Percentiles rank a stretch among this genome's conserved stretches.
phyloP scores from a whole-genome alignment of 805 yeast species.

The Candida germanica region DNA sequence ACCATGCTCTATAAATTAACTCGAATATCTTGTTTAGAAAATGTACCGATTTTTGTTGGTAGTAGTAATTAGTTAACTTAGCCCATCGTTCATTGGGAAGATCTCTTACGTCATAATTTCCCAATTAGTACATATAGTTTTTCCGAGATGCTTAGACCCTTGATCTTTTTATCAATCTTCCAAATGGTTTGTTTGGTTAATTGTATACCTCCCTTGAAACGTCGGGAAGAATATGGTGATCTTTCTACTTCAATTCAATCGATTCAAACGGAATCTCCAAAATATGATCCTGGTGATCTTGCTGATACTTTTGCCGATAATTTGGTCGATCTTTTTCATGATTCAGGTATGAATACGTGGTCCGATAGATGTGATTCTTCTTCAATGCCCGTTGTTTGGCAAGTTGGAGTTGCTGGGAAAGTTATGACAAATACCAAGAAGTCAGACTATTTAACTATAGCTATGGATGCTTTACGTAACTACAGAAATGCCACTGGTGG shows the following conservation, averaged over 20 bases:
- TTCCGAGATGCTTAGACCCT: too few relatives aligned
- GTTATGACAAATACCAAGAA: conserved; percentile 15
- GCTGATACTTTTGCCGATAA: conserved; percentile 4
- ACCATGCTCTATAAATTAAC: too few relatives aligned
- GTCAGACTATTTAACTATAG: conserved; percentile 5
- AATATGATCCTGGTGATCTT: conserved; percentile 11
- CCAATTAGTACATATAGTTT: too few relatives aligned
- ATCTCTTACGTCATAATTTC: too few relatives aligned
- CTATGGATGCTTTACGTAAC: conserved; percentile 12
- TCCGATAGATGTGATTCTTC: conserved; percentile 13
- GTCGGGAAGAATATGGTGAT: conserved; percentile 7
- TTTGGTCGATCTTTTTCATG: conserved; percentile 9
- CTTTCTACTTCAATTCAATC: conserved; percentile 10
- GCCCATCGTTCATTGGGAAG: too few relatives aligned
- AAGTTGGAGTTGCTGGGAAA: conserved; percentile 23
- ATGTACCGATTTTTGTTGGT: too few relatives aligned
- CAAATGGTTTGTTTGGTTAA: too few relatives aligned
- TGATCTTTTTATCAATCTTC: too few relatives aligned
- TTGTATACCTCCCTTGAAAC: not conserved
- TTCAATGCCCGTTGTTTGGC: conserved; percentile 20
- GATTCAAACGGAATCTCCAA: conserved; percentile 14
- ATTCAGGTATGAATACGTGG: conserved; percentile 13
- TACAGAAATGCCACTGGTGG: conserved; percentile 17
- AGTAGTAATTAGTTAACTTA: too few relatives aligned
- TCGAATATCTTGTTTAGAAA: too few relatives aligned